These are phyloP conservation scores for Dothidotthia symphoricarpi DNA, from an alignment of 2,329 filamentous ascomycete species.

Conservation along the genomic window DNA sequence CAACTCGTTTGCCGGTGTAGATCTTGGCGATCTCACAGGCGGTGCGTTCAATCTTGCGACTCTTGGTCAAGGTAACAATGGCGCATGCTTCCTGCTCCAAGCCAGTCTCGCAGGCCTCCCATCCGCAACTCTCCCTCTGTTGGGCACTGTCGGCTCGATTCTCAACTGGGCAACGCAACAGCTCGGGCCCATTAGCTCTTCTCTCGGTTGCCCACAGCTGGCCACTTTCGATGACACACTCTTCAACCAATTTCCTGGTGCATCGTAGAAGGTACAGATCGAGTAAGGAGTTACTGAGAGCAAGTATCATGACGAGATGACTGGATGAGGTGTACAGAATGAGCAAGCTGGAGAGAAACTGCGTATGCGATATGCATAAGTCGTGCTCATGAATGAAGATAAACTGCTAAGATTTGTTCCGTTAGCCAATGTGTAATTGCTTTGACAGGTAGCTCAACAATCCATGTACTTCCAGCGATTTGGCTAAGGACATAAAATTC, in stretches of 20 bases:
- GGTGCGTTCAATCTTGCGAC: slow-evolving; percentile 15
- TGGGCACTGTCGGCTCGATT: slow-evolving; percentile 14
- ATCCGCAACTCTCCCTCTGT: slow-evolving; percentile 14
- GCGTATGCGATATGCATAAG: too few relatives aligned
- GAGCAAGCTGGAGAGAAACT: too few relatives aligned
- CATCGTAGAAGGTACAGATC: slow-evolving; percentile 1
- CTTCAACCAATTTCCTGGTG: slow-evolving; percentile 18
- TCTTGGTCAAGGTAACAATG: slow-evolving; percentile 19
- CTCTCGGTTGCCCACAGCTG: slow-evolving; percentile 16
- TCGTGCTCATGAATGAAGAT: too few relatives aligned
- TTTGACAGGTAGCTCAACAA: too few relatives aligned
- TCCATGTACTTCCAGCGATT: too few relatives aligned
- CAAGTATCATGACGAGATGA: too few relatives aligned
- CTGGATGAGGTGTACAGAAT: too few relatives aligned
- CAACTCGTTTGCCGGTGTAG: slow-evolving; percentile 18
- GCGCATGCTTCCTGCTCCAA: slow-evolving; percentile 18
- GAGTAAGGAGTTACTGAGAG: background rate
- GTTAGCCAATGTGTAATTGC: too few relatives aligned
- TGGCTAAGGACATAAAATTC: too few relatives aligned
- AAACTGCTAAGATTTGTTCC: too few relatives aligned
- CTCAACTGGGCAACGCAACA: slow-evolving; percentile 16
- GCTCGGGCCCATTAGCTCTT: slow-evolving; percentile 11
- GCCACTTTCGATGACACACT: slow-evolving; percentile 14
- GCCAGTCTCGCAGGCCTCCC: slow-evolving; percentile 13
- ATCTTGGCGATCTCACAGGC: slow-evolving; percentile 17